Evolutionary conservation across 257 asterid species (phyloP).

Genomic region (Capsicum chinense): DNA sequence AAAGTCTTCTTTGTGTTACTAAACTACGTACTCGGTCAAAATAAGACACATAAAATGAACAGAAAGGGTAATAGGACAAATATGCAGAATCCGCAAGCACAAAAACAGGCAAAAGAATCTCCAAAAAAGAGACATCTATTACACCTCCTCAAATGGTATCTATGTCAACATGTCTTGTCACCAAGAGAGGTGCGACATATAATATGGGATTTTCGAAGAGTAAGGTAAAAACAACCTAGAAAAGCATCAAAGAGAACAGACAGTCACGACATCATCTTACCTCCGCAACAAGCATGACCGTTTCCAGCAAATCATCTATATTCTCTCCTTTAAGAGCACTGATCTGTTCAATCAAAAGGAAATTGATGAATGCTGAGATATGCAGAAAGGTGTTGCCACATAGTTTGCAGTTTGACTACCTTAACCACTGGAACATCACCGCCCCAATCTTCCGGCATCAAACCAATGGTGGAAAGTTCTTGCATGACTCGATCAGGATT

Average conservation of each 20-base stretch:
- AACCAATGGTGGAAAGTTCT: constrained; percentile 83
- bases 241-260: constrained; percentile 17
- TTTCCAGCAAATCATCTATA: constrained; percentile 90
- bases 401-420: constrained; percentile 54
- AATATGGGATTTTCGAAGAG: not conserved
- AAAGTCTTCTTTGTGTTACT: not conserved
- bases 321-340: constrained; percentile 99
- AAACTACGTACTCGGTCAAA: not conserved
- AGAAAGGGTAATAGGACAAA: not conserved
- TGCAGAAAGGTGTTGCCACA: constrained; percentile 24
- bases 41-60: not conserved
- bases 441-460: constrained; percentile 99
- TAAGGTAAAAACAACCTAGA: not conserved
- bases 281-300: constrained; percentile 97
- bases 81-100: constrained; percentile 4
- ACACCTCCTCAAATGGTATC: not conserved
- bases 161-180: constrained; percentile 2
- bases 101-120: constrained; percentile 8
- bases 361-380: constrained; percentile 39
- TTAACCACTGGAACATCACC: constrained; percentile 91
- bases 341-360: constrained; percentile 56
- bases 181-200: not conserved
- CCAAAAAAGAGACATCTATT: constrained; percentile 14
- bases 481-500: constrained; percentile 90
- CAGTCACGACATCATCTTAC: constrained; percentile 46